Base-by-base conservation (phyloP, 2,329 filamentous ascomycete genomes). In the Fusarium robinianum region DNA sequence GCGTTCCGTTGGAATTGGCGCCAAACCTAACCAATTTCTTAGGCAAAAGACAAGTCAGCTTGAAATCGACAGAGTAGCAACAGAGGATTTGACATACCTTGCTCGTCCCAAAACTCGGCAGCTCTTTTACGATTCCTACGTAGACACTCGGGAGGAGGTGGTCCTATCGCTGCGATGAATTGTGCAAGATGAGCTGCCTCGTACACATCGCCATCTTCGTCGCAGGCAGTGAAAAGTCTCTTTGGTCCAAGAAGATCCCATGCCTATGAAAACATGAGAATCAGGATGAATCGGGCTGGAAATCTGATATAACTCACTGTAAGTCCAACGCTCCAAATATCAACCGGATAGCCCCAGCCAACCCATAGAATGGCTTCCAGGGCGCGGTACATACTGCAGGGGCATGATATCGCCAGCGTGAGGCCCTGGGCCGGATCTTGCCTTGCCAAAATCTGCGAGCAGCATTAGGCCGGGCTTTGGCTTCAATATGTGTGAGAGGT, bases 401-500 rank as follows among this genome's bases (percentile, higher is more conserved):
- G 62, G 60, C 59, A 64, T 64, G 21, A 66, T 64, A 9, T 65
- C 60, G 8, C 55, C 59, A 2, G 48, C 51, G n/a, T 62, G 58
- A 4, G 61, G 59, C 1, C 60, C 62, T 9, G 51, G 34, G 6
- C 60, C 58, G 8, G 51, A 27, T 23, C 60, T 57, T 0, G 59
- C 47, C 22, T 66, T 55, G 16, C 62, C 61, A 49, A 66, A 66
- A 17, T 65, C 64, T 5, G 58, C 57, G 5, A 62, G 45, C 6
- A 65, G 49, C 15, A 66, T 30, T 22, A 57, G 58, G 0, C 62
- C 60, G 5, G 33, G 26, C 15, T 61, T 54, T 3, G 60, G 62
- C 3, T 43, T 41, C 49, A 60, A 57, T 2, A 62, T 33, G 0
- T 58, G 58, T 2, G 58, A 63, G 0, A 60, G 31, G 14, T 66